Base-by-base conservation (phyloP, 768 basidiomycete species). In the Lactifluus pinguis region DNA sequence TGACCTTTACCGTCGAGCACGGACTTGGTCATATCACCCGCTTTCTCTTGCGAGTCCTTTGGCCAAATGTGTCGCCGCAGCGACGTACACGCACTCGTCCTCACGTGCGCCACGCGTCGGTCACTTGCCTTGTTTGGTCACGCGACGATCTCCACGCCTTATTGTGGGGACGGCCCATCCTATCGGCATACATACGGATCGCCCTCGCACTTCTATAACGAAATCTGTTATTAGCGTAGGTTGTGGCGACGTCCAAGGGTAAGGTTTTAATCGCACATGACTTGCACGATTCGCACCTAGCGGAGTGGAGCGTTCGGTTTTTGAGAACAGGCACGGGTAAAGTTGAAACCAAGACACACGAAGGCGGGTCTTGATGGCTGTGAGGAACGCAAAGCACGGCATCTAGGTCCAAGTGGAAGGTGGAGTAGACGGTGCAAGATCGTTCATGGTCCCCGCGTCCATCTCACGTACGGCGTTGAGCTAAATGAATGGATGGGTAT, bases 101-200 rank as follows among this genome's bases (percentile, higher is more conserved):
- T 58, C 61, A 21, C 57, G 47, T 51, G 61, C 52, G 34, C 61
- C 61, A 62, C 56, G 61, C 61, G 61, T 54, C 61, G 57, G 61
- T 58, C 52, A 14, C 21, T 54, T 58, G 39, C 61, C 57, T 58
- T 53, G 8, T 41, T 58, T 58, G 50, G 57, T 42, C 17, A 14
- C 4, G 14, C 52, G 61, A 58, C 45, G 61, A 62, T 62, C 61
- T 52, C 55, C 42, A 17, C 49, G 21, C 32, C 50, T 29, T 32
- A 25, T n/a, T n/a, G 39, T 39, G 14, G 44, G 39, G 25, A 36
- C 14, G 34, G n/a, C 42, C 25, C 15, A 13, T 29, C 19, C 21
- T 1, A 5, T 29, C 21, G 21, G 52, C n/a, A 30, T 49, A 34
- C 25, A 25, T 29, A 13, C 30, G 39, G 59, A 30, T 29, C 30